Evolutionary conservation across 495 filamentous ascomycete species (phyloP).

Genomic region (Oidiodendron maius): DNA sequence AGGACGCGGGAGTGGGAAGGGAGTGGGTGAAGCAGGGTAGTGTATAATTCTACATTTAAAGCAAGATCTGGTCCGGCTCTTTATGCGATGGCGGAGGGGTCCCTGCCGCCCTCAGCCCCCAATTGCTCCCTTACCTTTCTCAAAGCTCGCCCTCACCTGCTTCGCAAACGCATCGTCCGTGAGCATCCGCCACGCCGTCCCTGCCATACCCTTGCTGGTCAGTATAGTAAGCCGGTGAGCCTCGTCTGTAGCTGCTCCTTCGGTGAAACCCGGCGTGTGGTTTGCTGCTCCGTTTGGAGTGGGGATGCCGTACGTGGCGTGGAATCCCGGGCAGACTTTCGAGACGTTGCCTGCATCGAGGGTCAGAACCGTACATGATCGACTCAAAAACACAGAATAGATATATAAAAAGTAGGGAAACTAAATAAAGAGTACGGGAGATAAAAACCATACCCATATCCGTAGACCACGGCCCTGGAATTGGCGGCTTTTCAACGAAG

Average conservation of each 20-base stretch:
- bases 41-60: no score
- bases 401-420: no score
- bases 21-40: no score
- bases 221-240: constrained; percentile 36
- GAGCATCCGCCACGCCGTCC: constrained; percentile 42
- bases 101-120: no score
- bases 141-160: constrained; percentile 33
- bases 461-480: not conserved
- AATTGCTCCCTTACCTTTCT: constrained; percentile 10
- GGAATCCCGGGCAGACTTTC: constrained; percentile 51
- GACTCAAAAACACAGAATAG: not conserved
- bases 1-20: no score
- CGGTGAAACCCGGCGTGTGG: constrained; percentile 49
- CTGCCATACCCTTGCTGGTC: constrained; percentile 52
- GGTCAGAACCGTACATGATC: constrained; percentile 1
- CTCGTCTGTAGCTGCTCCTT: constrained; percentile 44
- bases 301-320: constrained; percentile 48
- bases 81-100: no score
- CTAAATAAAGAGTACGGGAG: not conserved
- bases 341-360: constrained; percentile 54
- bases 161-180: constrained; percentile 40
- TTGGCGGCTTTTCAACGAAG: not conserved
- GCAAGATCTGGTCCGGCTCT: no score
- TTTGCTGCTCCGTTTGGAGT: constrained; percentile 39
- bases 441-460: constrained; percentile 1